Conservation (phyloP, 2,329 filamentous ascomycete genomes). For the Trichoderma brevicompactum region DNA sequence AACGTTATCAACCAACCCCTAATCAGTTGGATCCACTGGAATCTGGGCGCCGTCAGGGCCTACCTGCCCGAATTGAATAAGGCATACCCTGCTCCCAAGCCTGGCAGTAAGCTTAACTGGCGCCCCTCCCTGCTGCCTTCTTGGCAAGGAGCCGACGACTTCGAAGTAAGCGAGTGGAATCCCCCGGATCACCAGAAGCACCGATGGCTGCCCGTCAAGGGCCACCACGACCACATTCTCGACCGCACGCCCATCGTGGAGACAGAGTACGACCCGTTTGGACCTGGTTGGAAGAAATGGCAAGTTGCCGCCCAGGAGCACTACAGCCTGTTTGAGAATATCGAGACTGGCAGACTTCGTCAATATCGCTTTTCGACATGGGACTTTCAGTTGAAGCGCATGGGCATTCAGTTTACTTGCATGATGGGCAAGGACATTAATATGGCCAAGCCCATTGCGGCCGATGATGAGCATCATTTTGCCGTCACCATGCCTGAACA, state of each 20-base stretch:
- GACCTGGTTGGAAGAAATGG: slow-evolving; percentile 54
- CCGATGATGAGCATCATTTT: slow-evolving; percentile 53
- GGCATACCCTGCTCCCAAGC: slow-evolving; percentile 35
- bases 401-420: slow-evolving; percentile 59
- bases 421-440: slow-evolving; percentile 58
- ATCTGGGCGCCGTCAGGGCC: slow-evolving; percentile 55
- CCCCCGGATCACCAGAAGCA: slow-evolving; percentile 48
- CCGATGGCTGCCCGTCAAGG: slow-evolving; percentile 54
- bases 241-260: slow-evolving; percentile 53
- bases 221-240: slow-evolving; percentile 42
- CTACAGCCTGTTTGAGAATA: slow-evolving; percentile 54
- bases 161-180: slow-evolving; percentile 41
- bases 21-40: slow-evolving; percentile 58
- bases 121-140: slow-evolving; percentile 45
- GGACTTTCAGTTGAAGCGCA: slow-evolving; percentile 54
- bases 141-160: slow-evolving; percentile 40
- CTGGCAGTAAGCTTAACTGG: slow-evolving; percentile 42
- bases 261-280: slow-evolving; percentile 53
- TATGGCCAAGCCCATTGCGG: slow-evolving; percentile 50
- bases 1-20: slow-evolving; percentile 62
- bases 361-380: slow-evolving; percentile 55
- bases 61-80: slow-evolving; percentile 55
- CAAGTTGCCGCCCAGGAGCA: slow-evolving; percentile 54
- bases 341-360: slow-evolving; percentile 51
- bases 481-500: slow-evolving; percentile 46